phyloP scores from a whole-genome alignment of 2,329 filamentous ascomycete genomes.

The Clathrospora elynae region DNA sequence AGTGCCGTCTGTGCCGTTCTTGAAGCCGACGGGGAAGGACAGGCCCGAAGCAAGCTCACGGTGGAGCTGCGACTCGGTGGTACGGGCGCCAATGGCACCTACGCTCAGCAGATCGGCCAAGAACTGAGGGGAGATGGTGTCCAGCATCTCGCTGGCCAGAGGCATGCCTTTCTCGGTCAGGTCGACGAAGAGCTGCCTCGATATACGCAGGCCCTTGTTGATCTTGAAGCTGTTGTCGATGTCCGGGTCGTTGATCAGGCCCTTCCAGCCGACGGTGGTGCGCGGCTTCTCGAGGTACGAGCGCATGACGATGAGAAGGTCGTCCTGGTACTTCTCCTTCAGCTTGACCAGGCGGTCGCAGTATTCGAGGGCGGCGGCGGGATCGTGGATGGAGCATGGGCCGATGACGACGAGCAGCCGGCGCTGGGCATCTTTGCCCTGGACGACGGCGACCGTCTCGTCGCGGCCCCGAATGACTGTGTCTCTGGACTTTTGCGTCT shows the following conservation, averaged over 20 bases:
- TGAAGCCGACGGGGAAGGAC: conserved; percentile 98
- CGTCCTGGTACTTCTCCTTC: conserved; percentile 85
- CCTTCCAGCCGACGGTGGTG: conserved; percentile 98
- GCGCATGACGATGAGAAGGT: conserved; percentile 95
- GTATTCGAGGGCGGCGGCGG: conserved; percentile 87
- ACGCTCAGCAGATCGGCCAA: conserved; percentile 88
- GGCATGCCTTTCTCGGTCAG: conserved; percentile 92
- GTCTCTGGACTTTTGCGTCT: conserved; percentile 55
- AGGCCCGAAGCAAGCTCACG: conserved; percentile 91
- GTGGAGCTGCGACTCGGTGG: conserved; percentile 94
- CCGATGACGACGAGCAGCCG: conserved; percentile 81
- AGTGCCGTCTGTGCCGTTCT: conserved; percentile 96
- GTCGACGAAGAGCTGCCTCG: conserved; percentile 90
- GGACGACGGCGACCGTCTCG: conserved; percentile 65
- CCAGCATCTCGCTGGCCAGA: conserved; percentile 95
- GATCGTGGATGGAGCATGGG: conserved; percentile 97
- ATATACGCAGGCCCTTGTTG: conserved; percentile 90
- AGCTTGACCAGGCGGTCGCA: conserved; percentile 80
- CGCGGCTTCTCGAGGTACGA: conserved; percentile 98
- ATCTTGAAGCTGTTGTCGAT: conserved; percentile 99
- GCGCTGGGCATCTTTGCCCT: conserved; percentile 61
- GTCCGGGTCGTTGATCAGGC: conserved; percentile 96
- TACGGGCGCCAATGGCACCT: conserved; percentile 92
- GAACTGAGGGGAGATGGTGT: conserved; percentile 98
- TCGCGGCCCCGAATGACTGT: conserved; percentile 65